Percentiles rank a stretch among this genome's conserved stretches.
phyloP scores from a whole-genome alignment of 2,329 filamentous ascomycete genomes.

The Annulohypoxylon truncatum region DNA sequence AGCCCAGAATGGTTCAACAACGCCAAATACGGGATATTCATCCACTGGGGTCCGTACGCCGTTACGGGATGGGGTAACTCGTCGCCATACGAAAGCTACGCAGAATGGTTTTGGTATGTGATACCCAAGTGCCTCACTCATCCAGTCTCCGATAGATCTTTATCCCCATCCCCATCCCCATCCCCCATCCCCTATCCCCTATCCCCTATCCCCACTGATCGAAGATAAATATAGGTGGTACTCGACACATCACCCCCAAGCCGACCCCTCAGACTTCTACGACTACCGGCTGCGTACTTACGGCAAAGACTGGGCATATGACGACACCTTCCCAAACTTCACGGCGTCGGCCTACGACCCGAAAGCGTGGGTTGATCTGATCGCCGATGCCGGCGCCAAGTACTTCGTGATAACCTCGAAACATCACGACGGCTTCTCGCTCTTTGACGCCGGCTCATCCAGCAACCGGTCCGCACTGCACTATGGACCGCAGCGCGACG shows the following conservation, averaged over 20 bases:
- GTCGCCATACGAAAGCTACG: conserved; percentile 55
- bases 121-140: neutral
- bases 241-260: conserved; percentile 54
- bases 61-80: conserved; percentile 67
- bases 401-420: conserved; percentile 62
- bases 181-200: too few species aligned
- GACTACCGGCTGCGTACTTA: conserved; percentile 63
- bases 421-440: conserved; percentile 61
- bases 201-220: neutral
- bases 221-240: conserved; percentile 43
- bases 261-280: conserved; percentile 58
- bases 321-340: conserved; percentile 66
- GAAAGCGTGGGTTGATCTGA: conserved; percentile 57
- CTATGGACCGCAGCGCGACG: conserved; percentile 56
- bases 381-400: conserved; percentile 53
- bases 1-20: conserved; percentile 65
- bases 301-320: conserved; percentile 63
- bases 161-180: too few species aligned
- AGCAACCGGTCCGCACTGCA: conserved; percentile 56
- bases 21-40: conserved; percentile 70
- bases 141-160: too few species aligned
- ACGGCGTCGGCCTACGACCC: conserved; percentile 62
- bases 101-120: conserved; percentile 63
- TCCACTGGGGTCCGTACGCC: conserved; percentile 68
- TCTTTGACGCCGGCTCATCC: conserved; percentile 56